Percentiles rank a stretch among this genome's conserved stretches.
Conservation (phyloP, 176 grass and related monocot genomes). For the Musa troglodytarum region DNA sequence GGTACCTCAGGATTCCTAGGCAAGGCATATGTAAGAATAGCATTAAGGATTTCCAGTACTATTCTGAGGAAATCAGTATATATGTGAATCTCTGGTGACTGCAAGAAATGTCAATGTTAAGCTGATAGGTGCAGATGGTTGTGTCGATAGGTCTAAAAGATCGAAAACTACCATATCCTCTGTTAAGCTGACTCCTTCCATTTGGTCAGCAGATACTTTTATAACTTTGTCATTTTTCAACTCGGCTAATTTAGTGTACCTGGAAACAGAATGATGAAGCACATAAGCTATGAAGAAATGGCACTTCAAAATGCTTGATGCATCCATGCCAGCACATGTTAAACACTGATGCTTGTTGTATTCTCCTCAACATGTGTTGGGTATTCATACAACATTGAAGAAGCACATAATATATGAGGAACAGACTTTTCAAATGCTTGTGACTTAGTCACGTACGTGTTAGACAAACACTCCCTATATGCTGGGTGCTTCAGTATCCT, state of each 20-base stretch:
- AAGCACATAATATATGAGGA: background rate
- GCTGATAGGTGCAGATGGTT: background rate
- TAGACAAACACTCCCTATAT: no score
- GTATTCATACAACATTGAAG: background rate
- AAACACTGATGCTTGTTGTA: background rate
- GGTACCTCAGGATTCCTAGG: slow-evolving; percentile 91
- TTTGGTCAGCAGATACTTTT: slow-evolving; percentile 53
- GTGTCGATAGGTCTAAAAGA: background rate
- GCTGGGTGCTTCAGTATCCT: no score
- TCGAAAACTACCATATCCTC: slow-evolving; percentile 76
- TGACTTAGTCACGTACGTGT: no score
- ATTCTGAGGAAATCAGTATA: slow-evolving; percentile 97
- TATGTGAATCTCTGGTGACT: slow-evolving; percentile 97
- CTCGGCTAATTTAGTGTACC: slow-evolving; percentile 98
- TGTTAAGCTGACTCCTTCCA: slow-evolving; percentile 63
- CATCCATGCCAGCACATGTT: background rate
- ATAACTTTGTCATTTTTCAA: slow-evolving; percentile 74
- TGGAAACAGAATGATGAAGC: slow-evolving; percentile 17
- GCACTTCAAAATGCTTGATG: background rate
- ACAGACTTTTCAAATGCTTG: no score
- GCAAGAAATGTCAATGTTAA: slow-evolving; percentile 28
- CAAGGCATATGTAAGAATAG: slow-evolving; percentile 94
- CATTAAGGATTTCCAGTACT: slow-evolving; percentile 97
- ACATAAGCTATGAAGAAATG: background rate
- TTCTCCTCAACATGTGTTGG: background rate